Conservation (phyloP, 2,329 filamentous ascomycete species). For the Thelonectria olida region DNA sequence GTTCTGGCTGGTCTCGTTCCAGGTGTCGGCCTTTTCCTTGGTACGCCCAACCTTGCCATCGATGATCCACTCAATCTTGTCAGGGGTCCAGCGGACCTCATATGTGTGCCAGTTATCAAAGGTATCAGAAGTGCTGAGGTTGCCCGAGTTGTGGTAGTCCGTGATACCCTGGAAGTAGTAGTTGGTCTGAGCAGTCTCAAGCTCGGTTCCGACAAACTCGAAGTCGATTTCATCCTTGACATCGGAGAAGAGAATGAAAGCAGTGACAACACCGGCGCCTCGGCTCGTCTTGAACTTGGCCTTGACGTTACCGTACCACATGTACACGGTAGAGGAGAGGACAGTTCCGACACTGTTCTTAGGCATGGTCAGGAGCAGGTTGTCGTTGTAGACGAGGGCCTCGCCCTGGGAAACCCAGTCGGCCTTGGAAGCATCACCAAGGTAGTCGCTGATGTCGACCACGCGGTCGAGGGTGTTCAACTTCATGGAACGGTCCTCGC, state of each 20-base stretch:
- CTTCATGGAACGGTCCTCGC: conserved; percentile 76
- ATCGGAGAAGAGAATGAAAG: conserved; percentile 94
- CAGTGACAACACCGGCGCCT: conserved; percentile 91
- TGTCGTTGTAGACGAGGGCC: conserved; percentile 73
- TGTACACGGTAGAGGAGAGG: conserved; percentile 82
- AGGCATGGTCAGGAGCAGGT: conserved; percentile 88
- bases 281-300: conserved; percentile 85
- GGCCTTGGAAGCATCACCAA: conserved; percentile 80
- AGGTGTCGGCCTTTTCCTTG: conserved; percentile 80
- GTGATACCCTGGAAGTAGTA: conserved; percentile 96
- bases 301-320: conserved; percentile 97
- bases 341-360: conserved; percentile 86
- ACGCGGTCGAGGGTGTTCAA: conserved; percentile 78
- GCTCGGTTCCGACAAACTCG: conserved; percentile 87
- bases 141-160: conserved; percentile 80
- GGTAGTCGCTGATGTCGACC: conserved; percentile 79
- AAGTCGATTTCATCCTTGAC: conserved; percentile 99
- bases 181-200: conserved; percentile 86
- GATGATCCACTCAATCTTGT: conserved; percentile 85
- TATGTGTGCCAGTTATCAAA: conserved; percentile 87
- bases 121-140: conserved; percentile 76
- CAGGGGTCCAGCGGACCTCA: conserved; percentile 91
- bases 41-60: conserved; percentile 82
- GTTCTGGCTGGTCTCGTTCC: conserved; percentile 82
- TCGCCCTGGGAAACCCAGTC: conserved; percentile 92